phyloP scores from a whole-genome alignment of 139 green algal genomes.

The Chlorella vulgaris region DNA sequence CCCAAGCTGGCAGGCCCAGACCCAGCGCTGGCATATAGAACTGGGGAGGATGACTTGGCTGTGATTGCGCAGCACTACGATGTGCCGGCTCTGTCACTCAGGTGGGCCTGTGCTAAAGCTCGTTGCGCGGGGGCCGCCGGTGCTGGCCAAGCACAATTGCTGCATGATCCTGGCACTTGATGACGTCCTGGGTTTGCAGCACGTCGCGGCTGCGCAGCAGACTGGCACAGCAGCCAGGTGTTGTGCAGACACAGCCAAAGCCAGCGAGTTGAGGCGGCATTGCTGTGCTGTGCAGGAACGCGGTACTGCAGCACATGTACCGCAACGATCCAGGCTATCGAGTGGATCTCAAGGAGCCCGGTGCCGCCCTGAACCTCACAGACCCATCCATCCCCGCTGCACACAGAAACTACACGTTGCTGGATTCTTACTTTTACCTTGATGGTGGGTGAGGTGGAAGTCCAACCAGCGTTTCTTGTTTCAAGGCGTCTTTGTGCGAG shows the following conservation, averaged over 20 bases:
- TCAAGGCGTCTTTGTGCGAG: too few species aligned
- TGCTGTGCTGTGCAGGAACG: not conserved
- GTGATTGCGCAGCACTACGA: conserved; percentile 15
- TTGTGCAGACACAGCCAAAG: too few species aligned
- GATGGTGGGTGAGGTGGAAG: not conserved
- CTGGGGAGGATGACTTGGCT: conserved; percentile 10
- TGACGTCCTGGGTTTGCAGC: too few species aligned
- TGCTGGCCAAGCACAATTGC: not conserved
- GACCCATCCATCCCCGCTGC: not conserved
- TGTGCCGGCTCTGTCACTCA: conserved; percentile 12
- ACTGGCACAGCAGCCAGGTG: too few species aligned
- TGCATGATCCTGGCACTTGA: too few species aligned
- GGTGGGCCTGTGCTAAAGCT: not conserved
- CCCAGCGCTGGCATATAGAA: not conserved
- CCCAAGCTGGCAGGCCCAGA: not conserved
- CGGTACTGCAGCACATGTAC: not conserved
- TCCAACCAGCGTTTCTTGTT: not conserved
- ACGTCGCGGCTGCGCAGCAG: too few species aligned
- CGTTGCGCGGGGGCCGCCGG: not conserved
- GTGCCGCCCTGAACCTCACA: not conserved
- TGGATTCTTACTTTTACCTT: not conserved
- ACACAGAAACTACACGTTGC: not conserved
- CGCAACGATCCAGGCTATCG: not conserved
- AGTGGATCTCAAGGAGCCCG: not conserved
- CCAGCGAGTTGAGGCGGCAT: too few species aligned